Conservation (phyloP, 2,329 filamentous ascomycete species). For the Dothiorella sarmentorum region DNA sequence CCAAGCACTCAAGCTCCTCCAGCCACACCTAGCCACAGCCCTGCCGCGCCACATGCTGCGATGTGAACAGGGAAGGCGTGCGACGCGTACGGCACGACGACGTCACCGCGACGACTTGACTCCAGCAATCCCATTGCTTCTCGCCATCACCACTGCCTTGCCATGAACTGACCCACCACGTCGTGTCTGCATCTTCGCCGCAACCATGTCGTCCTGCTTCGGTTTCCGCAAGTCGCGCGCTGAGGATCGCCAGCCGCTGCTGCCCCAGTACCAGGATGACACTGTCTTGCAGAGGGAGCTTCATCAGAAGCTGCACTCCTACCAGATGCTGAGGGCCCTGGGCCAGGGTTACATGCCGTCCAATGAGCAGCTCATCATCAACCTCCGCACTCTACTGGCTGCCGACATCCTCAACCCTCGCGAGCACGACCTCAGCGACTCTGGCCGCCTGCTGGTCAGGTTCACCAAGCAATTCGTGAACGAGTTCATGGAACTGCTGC, state of each 20-base stretch:
- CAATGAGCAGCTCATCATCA: constrained; percentile 76
- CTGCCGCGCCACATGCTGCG: neutral
- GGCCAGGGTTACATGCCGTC: constrained; percentile 87
- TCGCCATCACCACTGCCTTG: neutral
- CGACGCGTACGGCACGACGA: neutral
- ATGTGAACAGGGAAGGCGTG: neutral
- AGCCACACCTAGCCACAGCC: constrained; percentile 2
- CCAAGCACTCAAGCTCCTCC: neutral
- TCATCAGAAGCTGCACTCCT: constrained; percentile 87
- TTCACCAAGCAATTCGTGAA: constrained; percentile 71
- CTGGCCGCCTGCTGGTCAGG: constrained; percentile 69
- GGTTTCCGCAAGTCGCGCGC: constrained; percentile 53
- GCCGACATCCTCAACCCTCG: constrained; percentile 75
- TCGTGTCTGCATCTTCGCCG: neutral
- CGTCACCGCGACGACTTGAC: neutral
- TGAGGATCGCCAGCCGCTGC: constrained; percentile 70
- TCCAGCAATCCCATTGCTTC: neutral
- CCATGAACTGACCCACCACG: neutral
- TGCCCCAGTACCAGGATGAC: constrained; percentile 79
- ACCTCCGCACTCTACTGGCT: constrained; percentile 73
- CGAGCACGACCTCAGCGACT: constrained; percentile 70
- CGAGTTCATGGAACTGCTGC: constrained; percentile 75
- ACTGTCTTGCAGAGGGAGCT: constrained; percentile 72
- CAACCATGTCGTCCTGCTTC: constrained; percentile 62
- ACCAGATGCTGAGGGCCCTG: constrained; percentile 84